Conservation (phyloP, 2,329 filamentous ascomycete species). For the Calcarisporium arbuscula region DNA sequence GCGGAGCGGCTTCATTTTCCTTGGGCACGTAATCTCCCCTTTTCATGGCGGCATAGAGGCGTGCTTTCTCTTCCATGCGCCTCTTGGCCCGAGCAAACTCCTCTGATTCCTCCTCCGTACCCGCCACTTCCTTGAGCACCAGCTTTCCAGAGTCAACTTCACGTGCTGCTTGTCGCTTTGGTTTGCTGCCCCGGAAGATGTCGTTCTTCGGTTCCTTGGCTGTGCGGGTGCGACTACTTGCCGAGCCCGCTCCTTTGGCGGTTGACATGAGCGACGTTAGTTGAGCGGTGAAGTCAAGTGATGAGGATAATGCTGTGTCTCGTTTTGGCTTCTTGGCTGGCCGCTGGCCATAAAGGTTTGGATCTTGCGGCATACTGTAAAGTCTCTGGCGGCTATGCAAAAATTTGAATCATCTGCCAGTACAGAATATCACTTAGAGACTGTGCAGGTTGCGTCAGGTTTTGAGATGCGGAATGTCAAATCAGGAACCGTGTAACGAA, state of each 20-base stretch:
- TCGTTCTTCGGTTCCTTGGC: conserved; percentile 42
- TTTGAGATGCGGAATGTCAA: too few relatives aligned
- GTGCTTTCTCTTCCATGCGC: conserved; percentile 85
- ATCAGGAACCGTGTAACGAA: too few relatives aligned
- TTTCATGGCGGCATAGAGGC: conserved; percentile 84
- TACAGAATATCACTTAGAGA: too few relatives aligned
- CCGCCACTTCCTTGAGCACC: conserved; percentile 43
- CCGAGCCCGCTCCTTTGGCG: conserved; percentile 25
- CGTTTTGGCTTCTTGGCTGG: conserved; percentile 63
- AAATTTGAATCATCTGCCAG: too few relatives aligned
- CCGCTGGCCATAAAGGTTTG: conserved; percentile 70
- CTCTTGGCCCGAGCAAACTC: conserved; percentile 66
- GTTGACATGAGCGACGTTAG: conserved; percentile 73
- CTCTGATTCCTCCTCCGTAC: conserved; percentile 57
- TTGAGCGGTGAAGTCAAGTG: conserved; percentile 81
- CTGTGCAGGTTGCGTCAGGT: too few relatives aligned
- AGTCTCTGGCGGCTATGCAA: too few relatives aligned
- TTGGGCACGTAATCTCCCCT: conserved; percentile 72
- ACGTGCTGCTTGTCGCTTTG: conserved; percentile 20
- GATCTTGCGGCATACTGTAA: conserved; percentile 53
- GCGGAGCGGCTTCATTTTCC: conserved; percentile 56
- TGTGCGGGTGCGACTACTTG: conserved; percentile 39
- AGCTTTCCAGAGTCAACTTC: conserved; percentile 50
- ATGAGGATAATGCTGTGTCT: conserved; percentile 64
- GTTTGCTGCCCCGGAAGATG: conserved; percentile 28